phyloP scores from a whole-genome alignment of 192 early-diverging fungal genomes.

The Phycomyces blakesleeanus region DNA sequence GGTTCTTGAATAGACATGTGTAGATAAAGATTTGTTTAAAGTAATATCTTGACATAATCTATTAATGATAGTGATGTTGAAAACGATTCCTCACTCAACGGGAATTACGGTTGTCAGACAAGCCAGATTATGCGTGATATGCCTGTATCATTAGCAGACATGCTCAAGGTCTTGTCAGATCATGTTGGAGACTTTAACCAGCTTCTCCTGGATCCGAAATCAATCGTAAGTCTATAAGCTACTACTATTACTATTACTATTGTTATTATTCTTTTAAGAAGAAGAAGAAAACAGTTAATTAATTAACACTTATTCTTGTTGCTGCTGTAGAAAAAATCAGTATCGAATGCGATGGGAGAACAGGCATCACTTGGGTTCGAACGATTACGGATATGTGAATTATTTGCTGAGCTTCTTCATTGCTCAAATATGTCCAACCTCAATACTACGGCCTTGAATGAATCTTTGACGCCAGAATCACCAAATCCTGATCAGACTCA shows the following conservation, averaged over 20 bases:
- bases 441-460: conserved; percentile 41
- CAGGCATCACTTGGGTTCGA: conserved; percentile 89
- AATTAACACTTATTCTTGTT: too few species aligned
- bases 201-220: conserved; percentile 71
- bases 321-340: too few species aligned
- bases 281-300: too few species aligned
- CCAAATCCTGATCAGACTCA: neutral
- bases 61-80: conserved; percentile 23
- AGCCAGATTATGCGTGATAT: neutral
- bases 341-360: conserved; percentile 79
- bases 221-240: conserved; percentile 47
- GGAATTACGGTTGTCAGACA: conserved; percentile 12
- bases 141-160: conserved; percentile 68
- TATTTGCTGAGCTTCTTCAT: conserved; percentile 97
- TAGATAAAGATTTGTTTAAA: too few species aligned
- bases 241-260: too few species aligned
- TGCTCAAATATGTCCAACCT: conserved; percentile 82
- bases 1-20: neutral
- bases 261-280: too few species aligned
- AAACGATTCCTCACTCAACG: conserved; percentile 26
- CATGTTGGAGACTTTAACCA: conserved; percentile 75
- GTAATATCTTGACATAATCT: too few species aligned
- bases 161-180: conserved; percentile 81
- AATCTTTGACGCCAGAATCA: conserved; percentile 1
- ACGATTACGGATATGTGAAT: conserved; percentile 92